Evolutionary conservation across 1,139 yeast genomes (phyloP).

Genomic region (Yamadazyma mexicana): DNA sequence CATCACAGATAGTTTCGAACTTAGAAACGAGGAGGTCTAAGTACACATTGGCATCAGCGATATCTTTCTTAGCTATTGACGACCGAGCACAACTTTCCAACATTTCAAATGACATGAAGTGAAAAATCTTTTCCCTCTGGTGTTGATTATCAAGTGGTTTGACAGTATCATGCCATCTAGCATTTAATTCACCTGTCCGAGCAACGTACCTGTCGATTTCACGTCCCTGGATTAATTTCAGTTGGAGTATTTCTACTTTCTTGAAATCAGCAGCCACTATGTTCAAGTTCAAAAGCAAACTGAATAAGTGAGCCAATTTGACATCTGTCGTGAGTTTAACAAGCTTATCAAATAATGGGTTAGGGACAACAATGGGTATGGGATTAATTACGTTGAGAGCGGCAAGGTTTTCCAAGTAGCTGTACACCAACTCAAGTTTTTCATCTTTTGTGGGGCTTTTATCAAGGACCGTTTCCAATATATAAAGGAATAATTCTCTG

Average conservation of each 20-base stretch:
- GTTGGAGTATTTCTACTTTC: conserved; percentile 22
- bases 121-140: conserved; percentile 29
- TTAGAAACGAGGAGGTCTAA: conserved; percentile 37
- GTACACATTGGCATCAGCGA: conserved; percentile 35
- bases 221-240: conserved; percentile 27
- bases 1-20: conserved; percentile 30
- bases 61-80: conserved; percentile 28
- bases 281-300: conserved; percentile 35
- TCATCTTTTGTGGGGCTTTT: conserved; percentile 14
- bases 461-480: conserved; percentile 21
- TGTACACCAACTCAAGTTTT: conserved; percentile 22
- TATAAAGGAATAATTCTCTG: conserved; percentile 19
- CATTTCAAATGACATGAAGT: conserved; percentile 31
- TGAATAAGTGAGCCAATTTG: conserved; percentile 27
- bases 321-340: conserved; percentile 21
- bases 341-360: conserved; percentile 20
- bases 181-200: conserved; percentile 37
- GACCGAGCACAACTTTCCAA: conserved; percentile 24
- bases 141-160: conserved; percentile 15
- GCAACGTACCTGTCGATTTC: conserved; percentile 33
- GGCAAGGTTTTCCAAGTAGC: conserved; percentile 22
- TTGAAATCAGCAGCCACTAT: conserved; percentile 24
- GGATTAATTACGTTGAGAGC: conserved; percentile 25
- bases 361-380: conserved; percentile 23
- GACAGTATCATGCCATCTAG: conserved; percentile 39